A percentile compares a stretch with the other conserved stretches of the same genome.
phyloP scores from a whole-genome alignment of 176 grass and related monocot genomes.

The Carex parvula region DNA sequence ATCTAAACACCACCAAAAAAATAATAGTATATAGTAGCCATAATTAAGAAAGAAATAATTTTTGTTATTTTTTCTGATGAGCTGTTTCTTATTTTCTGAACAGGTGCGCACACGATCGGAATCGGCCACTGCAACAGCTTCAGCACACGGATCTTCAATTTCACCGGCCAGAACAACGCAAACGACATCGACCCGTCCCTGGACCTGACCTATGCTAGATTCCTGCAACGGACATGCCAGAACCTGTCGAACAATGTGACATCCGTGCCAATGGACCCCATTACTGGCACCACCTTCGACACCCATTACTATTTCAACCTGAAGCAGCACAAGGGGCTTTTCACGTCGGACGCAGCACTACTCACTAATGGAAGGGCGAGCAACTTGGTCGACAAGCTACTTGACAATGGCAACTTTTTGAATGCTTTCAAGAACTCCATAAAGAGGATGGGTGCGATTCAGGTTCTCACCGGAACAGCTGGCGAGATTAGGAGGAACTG shows the following conservation, averaged over 20 bases:
- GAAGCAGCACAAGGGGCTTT: constrained; percentile 21
- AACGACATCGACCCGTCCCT: constrained; percentile 36
- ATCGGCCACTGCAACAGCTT: constrained; percentile 69
- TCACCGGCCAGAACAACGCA: constrained; percentile 24
- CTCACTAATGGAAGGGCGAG: neutral
- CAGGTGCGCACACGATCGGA: constrained; percentile 86
- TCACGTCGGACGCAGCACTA: constrained; percentile 24
- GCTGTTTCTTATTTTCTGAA: neutral
- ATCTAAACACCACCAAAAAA: too few relatives aligned
- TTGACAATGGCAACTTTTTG: neutral
- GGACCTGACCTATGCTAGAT: constrained; percentile 20
- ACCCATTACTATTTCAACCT: constrained; percentile 29
- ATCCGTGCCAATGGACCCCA: constrained; percentile 28
- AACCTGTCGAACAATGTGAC: constrained; percentile 28
- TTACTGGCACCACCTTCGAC: constrained; percentile 15
- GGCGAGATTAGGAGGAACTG: constrained; percentile 36
- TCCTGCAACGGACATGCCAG: constrained; percentile 22
- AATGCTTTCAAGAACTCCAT: constrained; percentile 37
- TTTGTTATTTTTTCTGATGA: too few relatives aligned
- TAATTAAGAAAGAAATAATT: too few relatives aligned
- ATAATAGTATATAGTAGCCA: too few relatives aligned
- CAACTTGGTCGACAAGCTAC: constrained; percentile 21
- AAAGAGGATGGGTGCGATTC: constrained; percentile 21
- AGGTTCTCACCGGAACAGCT: neutral
- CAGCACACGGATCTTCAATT: constrained; percentile 49